Percentiles rank a stretch among this genome's conserved stretches.
These are phyloP conservation scores for Lentinus tigrinus DNA, from an alignment of 768 basidiomycete genomes.

Conservation along the genomic window DNA sequence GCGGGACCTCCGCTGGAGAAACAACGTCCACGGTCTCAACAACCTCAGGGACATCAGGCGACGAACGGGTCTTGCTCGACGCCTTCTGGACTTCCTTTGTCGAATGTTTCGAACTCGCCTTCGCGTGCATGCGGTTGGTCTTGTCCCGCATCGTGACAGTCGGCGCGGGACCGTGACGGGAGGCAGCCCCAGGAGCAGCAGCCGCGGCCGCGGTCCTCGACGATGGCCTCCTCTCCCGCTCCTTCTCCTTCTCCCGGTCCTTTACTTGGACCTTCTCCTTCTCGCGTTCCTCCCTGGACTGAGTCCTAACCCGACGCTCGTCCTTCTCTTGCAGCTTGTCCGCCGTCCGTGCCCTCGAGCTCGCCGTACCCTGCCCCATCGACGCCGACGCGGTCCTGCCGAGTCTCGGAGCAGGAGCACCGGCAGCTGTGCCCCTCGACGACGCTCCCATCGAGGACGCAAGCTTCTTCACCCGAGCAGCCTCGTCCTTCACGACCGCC, in stretches of 20 bases:
- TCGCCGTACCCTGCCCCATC: slow-evolving; percentile 1
- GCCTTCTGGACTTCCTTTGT: background rate
- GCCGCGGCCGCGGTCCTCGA: background rate
- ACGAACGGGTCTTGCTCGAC: background rate
- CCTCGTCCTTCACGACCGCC: slow-evolving; percentile 10
- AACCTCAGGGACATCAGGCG: slow-evolving; percentile 3
- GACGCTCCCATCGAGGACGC: slow-evolving; percentile 9
- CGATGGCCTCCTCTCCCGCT: background rate
- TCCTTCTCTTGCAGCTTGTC: slow-evolving; percentile 2
- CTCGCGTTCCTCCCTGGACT: background rate
- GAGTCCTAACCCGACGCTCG: background rate
- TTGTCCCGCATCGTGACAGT: slow-evolving; percentile 13
- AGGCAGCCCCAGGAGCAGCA: background rate
- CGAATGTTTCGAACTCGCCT: background rate
- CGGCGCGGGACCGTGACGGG: background rate
- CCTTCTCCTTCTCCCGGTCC: background rate
- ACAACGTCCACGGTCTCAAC: slow-evolving; percentile 1
- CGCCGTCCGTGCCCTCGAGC: slow-evolving; percentile 6
- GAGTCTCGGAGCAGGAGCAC: background rate
- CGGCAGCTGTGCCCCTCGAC: background rate
- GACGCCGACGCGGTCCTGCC: background rate
- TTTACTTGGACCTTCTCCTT: background rate
- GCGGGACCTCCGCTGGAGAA: slow-evolving; percentile 14
- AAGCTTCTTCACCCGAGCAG: slow-evolving; percentile 10
- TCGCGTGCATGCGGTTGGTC: background rate